These are phyloP conservation scores for Lotus japonicus DNA, from an alignment of 306 rosid genomes.

Conservation along the genomic window DNA sequence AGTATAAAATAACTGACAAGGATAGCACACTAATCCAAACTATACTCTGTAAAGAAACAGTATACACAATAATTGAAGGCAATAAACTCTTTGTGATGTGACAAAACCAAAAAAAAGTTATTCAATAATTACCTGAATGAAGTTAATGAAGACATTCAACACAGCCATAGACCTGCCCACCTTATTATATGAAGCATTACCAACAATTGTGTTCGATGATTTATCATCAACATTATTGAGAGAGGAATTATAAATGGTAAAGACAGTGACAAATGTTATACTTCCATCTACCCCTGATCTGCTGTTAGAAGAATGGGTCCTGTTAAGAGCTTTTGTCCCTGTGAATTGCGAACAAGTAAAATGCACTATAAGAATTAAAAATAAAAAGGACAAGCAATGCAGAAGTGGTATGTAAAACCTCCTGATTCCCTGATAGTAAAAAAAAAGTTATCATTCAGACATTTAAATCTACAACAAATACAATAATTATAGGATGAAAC, in stretches of 20 bases:
- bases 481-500: neutral
- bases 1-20: neutral
- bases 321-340: constrained; percentile 80
- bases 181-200: constrained; percentile 61
- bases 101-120: neutral
- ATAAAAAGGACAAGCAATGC: neutral
- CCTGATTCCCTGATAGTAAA: neutral
- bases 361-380: neutral
- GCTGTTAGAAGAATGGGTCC: constrained; percentile 33
- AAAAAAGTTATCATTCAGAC: neutral
- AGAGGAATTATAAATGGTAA: constrained; percentile 63
- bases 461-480: neutral
- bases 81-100: neutral
- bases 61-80: constrained; percentile 3
- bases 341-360: constrained; percentile 17
- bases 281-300: constrained; percentile 25
- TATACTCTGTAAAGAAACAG: neutral
- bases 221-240: constrained; percentile 29
- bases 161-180: constrained; percentile 73
- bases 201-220: constrained; percentile 47
- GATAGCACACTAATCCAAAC: neutral
- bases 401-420: neutral
- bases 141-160: constrained; percentile 62
- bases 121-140: constrained; percentile 58
- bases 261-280: constrained; percentile 67